These are phyloP conservation scores for Starmerella bombicola DNA, from an alignment of 805 yeast genomes.

Conservation along the genomic window DNA sequence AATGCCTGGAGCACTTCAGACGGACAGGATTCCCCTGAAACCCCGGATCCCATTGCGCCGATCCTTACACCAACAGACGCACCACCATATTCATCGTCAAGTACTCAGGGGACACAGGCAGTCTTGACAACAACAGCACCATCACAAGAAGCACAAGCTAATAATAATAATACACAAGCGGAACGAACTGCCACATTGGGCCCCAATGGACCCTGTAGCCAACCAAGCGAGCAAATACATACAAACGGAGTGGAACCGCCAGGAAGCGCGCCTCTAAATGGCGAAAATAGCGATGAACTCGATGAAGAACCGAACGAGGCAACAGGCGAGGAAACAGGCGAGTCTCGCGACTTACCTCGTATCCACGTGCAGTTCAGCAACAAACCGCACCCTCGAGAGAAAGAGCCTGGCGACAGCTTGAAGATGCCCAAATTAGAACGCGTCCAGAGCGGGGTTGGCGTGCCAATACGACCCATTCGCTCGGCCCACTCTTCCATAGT, in stretches of 20 bases:
- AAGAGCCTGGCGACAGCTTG: neutral
- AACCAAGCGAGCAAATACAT: too few species aligned
- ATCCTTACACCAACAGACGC: too few species aligned
- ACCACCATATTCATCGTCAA: neutral
- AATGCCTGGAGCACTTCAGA: slow-evolving; percentile 20
- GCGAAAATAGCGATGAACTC: neutral
- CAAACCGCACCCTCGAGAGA: slow-evolving; percentile 17
- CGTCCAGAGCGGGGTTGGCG: slow-evolving; percentile 15
- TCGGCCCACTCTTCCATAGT: slow-evolving; percentile 21
- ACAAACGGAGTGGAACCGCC: neutral
- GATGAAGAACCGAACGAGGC: neutral
- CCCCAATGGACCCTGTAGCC: too few species aligned
- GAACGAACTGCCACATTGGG: neutral
- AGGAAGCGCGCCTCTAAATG: neutral
- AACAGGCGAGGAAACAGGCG: neutral
- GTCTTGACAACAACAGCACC: neutral
- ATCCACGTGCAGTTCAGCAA: slow-evolving; percentile 18
- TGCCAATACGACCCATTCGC: slow-evolving; percentile 19
- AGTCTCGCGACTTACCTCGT: neutral
- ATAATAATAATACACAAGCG: neutral
- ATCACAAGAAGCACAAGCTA: neutral
- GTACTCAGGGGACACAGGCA: neutral
- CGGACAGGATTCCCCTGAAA: slow-evolving; percentile 4
- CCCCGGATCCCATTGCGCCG: neutral
- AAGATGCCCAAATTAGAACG: slow-evolving; percentile 19